Evolutionary conservation across 495 filamentous ascomycete genomes (phyloP).

Genomic region (Penicillium desertorum): DNA sequence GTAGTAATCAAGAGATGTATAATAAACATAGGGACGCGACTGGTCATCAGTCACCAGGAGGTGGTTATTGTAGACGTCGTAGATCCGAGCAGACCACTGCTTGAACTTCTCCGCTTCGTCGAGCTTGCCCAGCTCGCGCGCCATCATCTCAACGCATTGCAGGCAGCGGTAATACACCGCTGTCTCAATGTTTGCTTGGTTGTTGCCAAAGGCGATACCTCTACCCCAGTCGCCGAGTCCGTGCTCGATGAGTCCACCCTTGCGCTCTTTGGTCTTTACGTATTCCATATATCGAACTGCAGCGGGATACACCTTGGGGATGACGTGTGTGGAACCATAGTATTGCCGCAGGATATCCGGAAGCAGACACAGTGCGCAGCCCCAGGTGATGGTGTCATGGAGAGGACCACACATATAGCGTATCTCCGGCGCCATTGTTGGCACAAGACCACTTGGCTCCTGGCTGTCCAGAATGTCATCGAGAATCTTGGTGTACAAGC

Average conservation of each 20-base stretch:
- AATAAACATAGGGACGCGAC: slow-evolving; percentile 21
- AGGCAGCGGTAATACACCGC: slow-evolving; percentile 34
- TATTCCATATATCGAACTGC: slow-evolving; percentile 34
- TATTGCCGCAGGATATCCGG: slow-evolving; percentile 28
- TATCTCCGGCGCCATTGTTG: slow-evolving; percentile 34
- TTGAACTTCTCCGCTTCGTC: slow-evolving; percentile 23
- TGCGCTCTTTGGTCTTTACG: slow-evolving; percentile 29
- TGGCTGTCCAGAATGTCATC: slow-evolving; percentile 34
- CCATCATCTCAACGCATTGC: slow-evolving; percentile 29
- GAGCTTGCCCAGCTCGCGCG: slow-evolving; percentile 22
- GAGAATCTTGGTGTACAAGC: slow-evolving; percentile 30
- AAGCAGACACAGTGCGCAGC: slow-evolving; percentile 29
- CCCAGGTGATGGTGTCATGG: slow-evolving; percentile 35
- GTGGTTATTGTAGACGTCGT: slow-evolving; percentile 25
- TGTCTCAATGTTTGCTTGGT: slow-evolving; percentile 35
- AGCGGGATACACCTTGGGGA: slow-evolving; percentile 24
- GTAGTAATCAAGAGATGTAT: slow-evolving; percentile 29
- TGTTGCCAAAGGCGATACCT: slow-evolving; percentile 33
- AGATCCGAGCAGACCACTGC: slow-evolving; percentile 24
- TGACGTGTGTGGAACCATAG: slow-evolving; percentile 30
- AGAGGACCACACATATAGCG: slow-evolving; percentile 36
- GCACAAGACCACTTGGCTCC: slow-evolving; percentile 29
- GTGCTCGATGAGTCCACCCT: slow-evolving; percentile 30
- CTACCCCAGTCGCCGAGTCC: slow-evolving; percentile 34
- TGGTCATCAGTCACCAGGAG: slow-evolving; percentile 27